These are phyloP conservation scores for Chytriomyces sp. DNA, from an alignment of 192 early-diverging fungal species.

Conservation along the genomic window DNA sequence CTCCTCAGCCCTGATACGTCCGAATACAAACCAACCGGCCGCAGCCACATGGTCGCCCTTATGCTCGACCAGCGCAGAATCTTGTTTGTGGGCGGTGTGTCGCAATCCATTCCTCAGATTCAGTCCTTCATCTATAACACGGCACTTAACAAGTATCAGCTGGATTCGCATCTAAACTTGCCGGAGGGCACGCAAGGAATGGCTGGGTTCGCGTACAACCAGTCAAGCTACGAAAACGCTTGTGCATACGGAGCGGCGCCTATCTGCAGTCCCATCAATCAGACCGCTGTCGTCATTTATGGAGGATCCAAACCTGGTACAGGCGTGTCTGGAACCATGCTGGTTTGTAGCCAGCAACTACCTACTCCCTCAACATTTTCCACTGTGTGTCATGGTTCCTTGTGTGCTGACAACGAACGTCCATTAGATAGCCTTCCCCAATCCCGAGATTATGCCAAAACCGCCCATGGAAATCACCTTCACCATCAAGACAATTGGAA, in stretches of 20 bases:
- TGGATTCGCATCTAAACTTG: not conserved
- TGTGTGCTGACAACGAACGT: not conserved
- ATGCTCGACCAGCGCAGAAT: not conserved
- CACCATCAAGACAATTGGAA: conserved; percentile 3
- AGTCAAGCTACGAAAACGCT: not conserved
- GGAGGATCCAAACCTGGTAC: conserved; percentile 3
- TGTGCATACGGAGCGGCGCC: not conserved
- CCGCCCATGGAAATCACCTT: not conserved
- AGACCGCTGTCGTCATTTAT: conserved; percentile 4
- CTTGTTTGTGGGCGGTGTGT: not conserved
- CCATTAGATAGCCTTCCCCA: not conserved
- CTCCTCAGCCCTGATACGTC: not conserved
- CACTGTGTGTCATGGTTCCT: too few species aligned
- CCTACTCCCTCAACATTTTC: not conserved
- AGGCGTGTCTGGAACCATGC: not conserved
- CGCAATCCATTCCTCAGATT: not conserved
- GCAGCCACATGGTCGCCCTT: not conserved
- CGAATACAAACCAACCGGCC: not conserved
- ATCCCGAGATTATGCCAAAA: not conserved
- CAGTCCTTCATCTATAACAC: conserved; percentile 8
- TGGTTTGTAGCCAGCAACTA: not conserved
- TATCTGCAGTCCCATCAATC: conserved; percentile 8
- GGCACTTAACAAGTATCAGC: not conserved
- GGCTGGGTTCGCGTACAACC: not conserved
- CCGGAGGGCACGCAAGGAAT: conserved; percentile 6